phyloP scores from a whole-genome alignment of 2,329 filamentous ascomycete genomes.

The Exserohilum rostratum region DNA sequence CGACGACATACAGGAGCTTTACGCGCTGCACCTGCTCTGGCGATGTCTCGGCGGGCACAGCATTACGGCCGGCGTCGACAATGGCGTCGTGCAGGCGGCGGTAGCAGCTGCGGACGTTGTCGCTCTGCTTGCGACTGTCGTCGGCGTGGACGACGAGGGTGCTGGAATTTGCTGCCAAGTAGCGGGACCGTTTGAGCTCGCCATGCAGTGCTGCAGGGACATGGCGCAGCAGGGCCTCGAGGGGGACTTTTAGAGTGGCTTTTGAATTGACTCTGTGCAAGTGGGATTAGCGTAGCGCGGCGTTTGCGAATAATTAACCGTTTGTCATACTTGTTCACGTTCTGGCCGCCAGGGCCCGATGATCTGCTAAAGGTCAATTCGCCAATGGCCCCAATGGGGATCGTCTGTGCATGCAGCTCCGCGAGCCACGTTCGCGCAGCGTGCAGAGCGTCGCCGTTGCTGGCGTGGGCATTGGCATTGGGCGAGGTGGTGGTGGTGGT shows the following conservation, averaged over 20 bases:
- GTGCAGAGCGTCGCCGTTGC: constrained; percentile 38
- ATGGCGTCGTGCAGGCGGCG: constrained; percentile 63
- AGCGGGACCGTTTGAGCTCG: constrained; percentile 60
- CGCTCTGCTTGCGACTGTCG: constrained; percentile 65
- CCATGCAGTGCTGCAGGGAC: constrained; percentile 62
- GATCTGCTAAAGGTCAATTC: constrained; percentile 68
- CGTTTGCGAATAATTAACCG: constrained; percentile 15
- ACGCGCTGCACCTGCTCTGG: constrained; percentile 62
- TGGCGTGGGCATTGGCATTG: not conserved
- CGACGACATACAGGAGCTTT: constrained; percentile 61
- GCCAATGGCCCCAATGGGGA: constrained; percentile 60
- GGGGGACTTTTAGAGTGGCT: constrained; percentile 65
- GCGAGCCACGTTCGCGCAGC: constrained; percentile 64
- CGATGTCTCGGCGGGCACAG: constrained; percentile 66
- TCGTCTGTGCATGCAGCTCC: constrained; percentile 58
- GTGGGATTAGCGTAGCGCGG: constrained; percentile 47
- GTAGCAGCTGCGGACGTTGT: constrained; percentile 66
- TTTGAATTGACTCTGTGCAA: constrained; percentile 69
- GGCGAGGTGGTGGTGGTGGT: not conserved
- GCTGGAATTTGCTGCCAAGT: constrained; percentile 60
- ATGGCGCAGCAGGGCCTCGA: constrained; percentile 58
- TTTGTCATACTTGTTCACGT: constrained; percentile 67
- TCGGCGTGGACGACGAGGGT: constrained; percentile 67
- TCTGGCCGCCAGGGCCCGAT: constrained; percentile 69
- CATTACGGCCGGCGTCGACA: constrained; percentile 55